Base-by-base conservation (phyloP, 31 red algal genomes). In the Porphyra umbilicalis region DNA sequence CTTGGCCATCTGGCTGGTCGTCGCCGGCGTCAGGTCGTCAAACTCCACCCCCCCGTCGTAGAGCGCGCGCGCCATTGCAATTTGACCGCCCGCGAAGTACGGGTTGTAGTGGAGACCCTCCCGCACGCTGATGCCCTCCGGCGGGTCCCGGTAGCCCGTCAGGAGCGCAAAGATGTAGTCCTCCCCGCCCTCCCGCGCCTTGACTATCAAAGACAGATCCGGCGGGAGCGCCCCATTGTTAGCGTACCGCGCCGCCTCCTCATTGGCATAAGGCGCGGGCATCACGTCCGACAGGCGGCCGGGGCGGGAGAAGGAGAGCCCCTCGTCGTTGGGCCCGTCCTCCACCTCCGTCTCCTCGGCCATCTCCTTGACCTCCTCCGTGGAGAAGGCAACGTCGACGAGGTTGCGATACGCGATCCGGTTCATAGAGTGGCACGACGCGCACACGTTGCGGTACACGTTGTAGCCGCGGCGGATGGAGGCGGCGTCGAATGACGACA, bases 31-130 rank as follows among this genome's bases (percentile, higher is more conserved):
- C 10, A 89, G 90, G 76, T 98, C 96, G 30, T 98, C 96, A 82
- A 93, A 98, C 81, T 98, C 96, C 31, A 98, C 90, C 38, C 90
- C 92, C 29, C 84, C 92, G 82, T 98, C 96, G 78, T 98, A 94
- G 32, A 98, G 78, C 68, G 92, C 89, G 33, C 89, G 82, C 15
- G 92, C 92, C 96, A 98, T 98, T 0, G 92, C 96, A 88, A 98
- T 98, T 81, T 92, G 90, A 38, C 88, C 88, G n/a, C 96, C 96
- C 6, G 92, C 76, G 77, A 98, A 98, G 80, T 98, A 98, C 32
- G 92, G 96, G 80, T 98, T 98, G 40, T 95, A 98, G 76, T 98
- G 86, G 10, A 98, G 79, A 32, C 96, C 96, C 83, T 98, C 96
- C 3, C 96, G 79, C 9, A 95, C 84, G 36, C 89, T 87, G 46